Conservation (phyloP, 2,329 filamentous ascomycete genomes). For the Tolypocladium tundrense region DNA sequence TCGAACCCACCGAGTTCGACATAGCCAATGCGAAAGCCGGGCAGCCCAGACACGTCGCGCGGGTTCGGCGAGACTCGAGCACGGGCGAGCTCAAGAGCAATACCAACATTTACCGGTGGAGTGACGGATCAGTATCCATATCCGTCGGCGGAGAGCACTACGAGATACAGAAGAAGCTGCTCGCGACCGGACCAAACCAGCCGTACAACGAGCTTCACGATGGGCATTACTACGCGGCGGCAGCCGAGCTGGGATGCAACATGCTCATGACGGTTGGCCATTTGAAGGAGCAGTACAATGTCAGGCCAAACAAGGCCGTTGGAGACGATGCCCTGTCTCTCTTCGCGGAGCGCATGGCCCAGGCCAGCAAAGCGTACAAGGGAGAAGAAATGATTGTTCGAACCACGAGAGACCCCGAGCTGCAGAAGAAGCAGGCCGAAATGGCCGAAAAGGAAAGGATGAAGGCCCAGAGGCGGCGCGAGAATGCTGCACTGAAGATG, state of each 20-base stretch:
- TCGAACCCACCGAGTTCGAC: constrained; percentile 49
- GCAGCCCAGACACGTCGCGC: constrained; percentile 53
- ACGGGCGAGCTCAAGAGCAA: constrained; percentile 63
- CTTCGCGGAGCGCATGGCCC: constrained; percentile 57
- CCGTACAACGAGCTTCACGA: constrained; percentile 59
- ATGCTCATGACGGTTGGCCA: constrained; percentile 66
- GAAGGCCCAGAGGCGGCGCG: constrained; percentile 54
- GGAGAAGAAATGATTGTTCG: constrained; percentile 57
- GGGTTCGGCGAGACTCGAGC: constrained; percentile 58
- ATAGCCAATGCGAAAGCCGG: constrained; percentile 42
- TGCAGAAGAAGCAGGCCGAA: constrained; percentile 65
- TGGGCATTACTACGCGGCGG: constrained; percentile 65
- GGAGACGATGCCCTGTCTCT: constrained; percentile 63
- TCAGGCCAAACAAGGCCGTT: constrained; percentile 56
- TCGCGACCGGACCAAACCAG: constrained; percentile 51
- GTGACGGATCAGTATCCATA: constrained; percentile 66
- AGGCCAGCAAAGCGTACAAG: constrained; percentile 45
- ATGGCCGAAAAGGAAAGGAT: constrained; percentile 63
- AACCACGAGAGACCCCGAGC: constrained; percentile 63
- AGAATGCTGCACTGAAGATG: constrained; percentile 56
- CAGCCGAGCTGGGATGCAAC: constrained; percentile 57
- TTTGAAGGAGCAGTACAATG: constrained; percentile 60
- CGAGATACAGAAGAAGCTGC: constrained; percentile 59
- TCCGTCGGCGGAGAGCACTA: constrained; percentile 68
- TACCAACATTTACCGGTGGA: constrained; percentile 65